Base-by-base conservation (phyloP, 2,329 filamentous ascomycete genomes). In the Albifimbria verrucaria region DNA sequence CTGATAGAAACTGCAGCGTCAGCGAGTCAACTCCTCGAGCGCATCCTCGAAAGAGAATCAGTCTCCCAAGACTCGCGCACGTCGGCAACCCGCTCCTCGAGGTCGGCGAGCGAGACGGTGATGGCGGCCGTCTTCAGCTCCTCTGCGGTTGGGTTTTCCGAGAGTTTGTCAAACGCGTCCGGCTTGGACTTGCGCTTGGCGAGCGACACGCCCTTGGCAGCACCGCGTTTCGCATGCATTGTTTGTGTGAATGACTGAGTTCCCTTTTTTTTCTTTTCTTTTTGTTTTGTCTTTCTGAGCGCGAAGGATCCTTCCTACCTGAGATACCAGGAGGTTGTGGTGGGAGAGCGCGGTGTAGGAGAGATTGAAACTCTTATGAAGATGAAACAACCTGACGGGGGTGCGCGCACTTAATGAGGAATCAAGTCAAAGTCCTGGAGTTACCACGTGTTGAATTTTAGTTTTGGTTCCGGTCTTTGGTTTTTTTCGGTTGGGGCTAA, bases 41-140 rank as follows among this genome's bases (percentile, higher is more conserved):
- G 78, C 75, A 61, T 87, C 85, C 56, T 83, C 83, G 56, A 84
- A 85, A 88, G 69, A 23, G 83, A 87, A 58, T 86, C 80, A 6
- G 78, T 80, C 60, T 87, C 85, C 83, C 83, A 87, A 12, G 77
- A 77, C 49, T 82, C 79, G 52, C 71, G 72, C 4, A 77, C 72
- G 53, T 81, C 78, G 25, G 75, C 75, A 57, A 81, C 74, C 60
- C 76, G 72, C 57, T 80, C 76, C 57, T 81, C 78, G 10, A 81
- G 70, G 54, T 81, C 78, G 42, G 68, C 65, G 21, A 71, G 67
- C 25, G 69, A 69, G 24, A 69, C 68, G 44, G 65, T 65, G 55
- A 67, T 69, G 45, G 68, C 66, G 6, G 68, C 71, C 11, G 64
- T 61, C 52, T 72, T 66, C 55, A 73, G 61, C 45, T 74, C 66